Base-by-base conservation (phyloP, 163 green algal species). In the Chlorella variabilis region DNA sequence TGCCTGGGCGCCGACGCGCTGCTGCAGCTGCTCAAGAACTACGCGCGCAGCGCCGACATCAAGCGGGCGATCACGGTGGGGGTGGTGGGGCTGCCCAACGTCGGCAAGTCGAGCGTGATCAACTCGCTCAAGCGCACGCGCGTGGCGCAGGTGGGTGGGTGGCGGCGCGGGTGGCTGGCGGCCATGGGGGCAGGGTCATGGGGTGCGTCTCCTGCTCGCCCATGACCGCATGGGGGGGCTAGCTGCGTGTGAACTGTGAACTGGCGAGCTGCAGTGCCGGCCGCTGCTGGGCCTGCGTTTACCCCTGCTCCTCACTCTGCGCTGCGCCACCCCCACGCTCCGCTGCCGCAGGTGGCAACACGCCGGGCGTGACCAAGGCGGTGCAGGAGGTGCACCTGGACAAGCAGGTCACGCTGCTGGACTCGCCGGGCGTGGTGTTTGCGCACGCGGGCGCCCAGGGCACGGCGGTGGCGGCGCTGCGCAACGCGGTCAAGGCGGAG, bases 11-110 rank as follows among this genome's bases (percentile, higher is more conserved):
- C 89, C 0, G 96, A 99, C 77, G 96, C 93, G 29, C 92, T 99
- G 84, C 86, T 99, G 78, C 91, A 97, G 81, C 92, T 99, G 88
- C 89, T 99, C 15, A 99, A 99, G 83, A 99, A 99, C 88, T 99
- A 99, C 82, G 89, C 93, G 25, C 59, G 42, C 36, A 59, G n/a
- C 39, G 59, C 82, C 5, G 88, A 90, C 39, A 73, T 96, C 34
- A 99, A 99, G 88, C 96, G 93, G 23, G 83, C 93, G 39, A 98
- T 99, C 84, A 98, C 96, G 0, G 97, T 99, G 18, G 94, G 88
- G 15, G 91, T 99, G 38, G 93, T 99, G 51, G 97, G 97, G 8
- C 91, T 99, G 78, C 97, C 97, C 13, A 99, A 99, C 83, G 97
- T 99, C 59, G 97, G 97, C 84, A 99, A 99, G 90, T 95, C 85